These are phyloP conservation scores for Fusarium sp. DNA, from an alignment of 2,329 filamentous ascomycete genomes.

Conservation along the genomic window DNA sequence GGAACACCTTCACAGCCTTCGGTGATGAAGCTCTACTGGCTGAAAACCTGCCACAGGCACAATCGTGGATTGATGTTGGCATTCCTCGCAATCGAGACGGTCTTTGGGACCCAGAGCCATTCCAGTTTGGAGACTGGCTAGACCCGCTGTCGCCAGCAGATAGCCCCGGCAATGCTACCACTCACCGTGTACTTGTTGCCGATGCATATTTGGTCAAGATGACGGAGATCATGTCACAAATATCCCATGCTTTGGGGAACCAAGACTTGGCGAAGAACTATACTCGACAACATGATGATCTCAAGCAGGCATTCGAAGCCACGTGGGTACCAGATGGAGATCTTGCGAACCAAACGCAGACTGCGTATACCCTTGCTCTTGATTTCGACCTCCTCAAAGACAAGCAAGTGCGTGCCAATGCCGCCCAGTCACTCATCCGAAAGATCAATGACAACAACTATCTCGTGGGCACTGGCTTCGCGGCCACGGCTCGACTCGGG, in stretches of 20 bases:
- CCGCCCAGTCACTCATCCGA: slow-evolving; percentile 45
- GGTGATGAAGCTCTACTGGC: slow-evolving; percentile 7
- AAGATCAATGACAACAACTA: slow-evolving; percentile 48
- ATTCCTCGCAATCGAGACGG: slow-evolving; percentile 43
- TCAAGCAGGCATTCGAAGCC: slow-evolving; percentile 45
- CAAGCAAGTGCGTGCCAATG: slow-evolving; percentile 21
- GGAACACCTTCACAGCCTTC: slow-evolving; percentile 18
- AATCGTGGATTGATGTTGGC: slow-evolving; percentile 36
- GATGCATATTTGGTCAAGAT: slow-evolving; percentile 60
- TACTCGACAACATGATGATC: slow-evolving; percentile 13
- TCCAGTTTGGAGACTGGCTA: slow-evolving; percentile 60
- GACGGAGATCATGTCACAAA: slow-evolving; percentile 50
- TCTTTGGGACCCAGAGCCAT: slow-evolving; percentile 17
- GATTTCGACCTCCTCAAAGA: slow-evolving; percentile 51
- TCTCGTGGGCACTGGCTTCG: slow-evolving; percentile 56
- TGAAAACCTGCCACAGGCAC: slow-evolving; percentile 2
- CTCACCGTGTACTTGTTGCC: slow-evolving; percentile 53
- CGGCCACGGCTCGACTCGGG: slow-evolving; percentile 1
- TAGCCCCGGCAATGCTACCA: slow-evolving; percentile 52
- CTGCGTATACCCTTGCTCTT: slow-evolving; percentile 52
- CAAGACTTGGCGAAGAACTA: slow-evolving; percentile 40
- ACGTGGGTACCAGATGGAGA: slow-evolving; percentile 47
- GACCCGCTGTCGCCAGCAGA: slow-evolving; percentile 57
- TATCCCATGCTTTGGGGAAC: slow-evolving; percentile 48
- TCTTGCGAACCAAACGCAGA: slow-evolving; percentile 54